Evolutionary conservation across 2,329 filamentous ascomycete species (phyloP), one percentile per base, ranked within the genome.

Genomic region (Exophiala bonariae): DNA sequence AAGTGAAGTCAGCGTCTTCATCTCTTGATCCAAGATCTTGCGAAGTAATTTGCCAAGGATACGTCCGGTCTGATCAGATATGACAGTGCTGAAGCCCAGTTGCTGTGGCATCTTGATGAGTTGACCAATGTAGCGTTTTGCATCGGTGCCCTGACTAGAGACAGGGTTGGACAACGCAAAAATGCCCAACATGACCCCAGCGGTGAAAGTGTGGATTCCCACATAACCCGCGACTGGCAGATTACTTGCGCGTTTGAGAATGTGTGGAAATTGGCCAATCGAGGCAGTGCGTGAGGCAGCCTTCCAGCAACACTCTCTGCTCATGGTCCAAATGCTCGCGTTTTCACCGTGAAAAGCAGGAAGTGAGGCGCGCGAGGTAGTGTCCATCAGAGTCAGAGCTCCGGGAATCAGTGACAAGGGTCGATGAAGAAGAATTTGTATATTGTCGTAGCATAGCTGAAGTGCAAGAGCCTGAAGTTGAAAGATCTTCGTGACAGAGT

Each of bases 121-220:
- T 8, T 37, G 30, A 9, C 44, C 37, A 17, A 74, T 66, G 5
- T 74, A 0, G 68, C 65, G 62, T 48, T 74, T 74, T 1, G 68
- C 65, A 34, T 66, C 63, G 49, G 73, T 71, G 1, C 70, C 68
- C 18, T 58, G 57, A 41, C 71, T 64, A 0, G 69, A 70, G 1
- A 73, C 61, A 2, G 69, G 67, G 22, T 73, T 66, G 2, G 69
- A 70, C 2, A 74, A 59, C 2, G 71, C 69, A 38, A 69, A 62
- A 2, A 73, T 64, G 13, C 67, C 64, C 41, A 74, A 61, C n/a
- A 73, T 70, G 11, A 74, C 66, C 3, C 70, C 67, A 0, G 70
- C 67, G 37, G 71, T 70, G 59, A 73, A 73, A 9, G 72, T 46
- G 38, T 73, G 73, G 48, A 74, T 71, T 3, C 65, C 71, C 11